These are phyloP conservation scores for Xylaria sp. DNA, from an alignment of 495 filamentous ascomycete species.

Conservation along the genomic window DNA sequence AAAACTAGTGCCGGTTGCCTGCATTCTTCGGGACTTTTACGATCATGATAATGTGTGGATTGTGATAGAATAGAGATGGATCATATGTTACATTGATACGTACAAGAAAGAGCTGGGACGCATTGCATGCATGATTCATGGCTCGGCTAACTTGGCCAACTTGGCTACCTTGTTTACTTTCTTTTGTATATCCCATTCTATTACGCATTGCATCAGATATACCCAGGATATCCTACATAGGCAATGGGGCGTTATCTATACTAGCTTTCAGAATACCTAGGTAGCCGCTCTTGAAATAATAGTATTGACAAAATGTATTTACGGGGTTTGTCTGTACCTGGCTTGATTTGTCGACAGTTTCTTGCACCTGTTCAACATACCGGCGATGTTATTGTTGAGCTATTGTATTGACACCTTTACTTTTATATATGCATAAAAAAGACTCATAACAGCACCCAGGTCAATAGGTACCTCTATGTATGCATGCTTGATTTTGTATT, in stretches of 20 bases:
- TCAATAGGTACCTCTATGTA: no score
- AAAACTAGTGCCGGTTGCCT: conserved; percentile 12
- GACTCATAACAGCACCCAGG: no score
- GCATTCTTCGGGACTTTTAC: conserved; percentile 31
- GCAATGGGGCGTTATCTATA: conserved; percentile 15
- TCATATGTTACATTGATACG: conserved; percentile 18
- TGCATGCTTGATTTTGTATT: not conserved
- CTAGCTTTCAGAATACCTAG: conserved; percentile 9
- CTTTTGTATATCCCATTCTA: conserved; percentile 28
- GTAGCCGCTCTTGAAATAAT: not conserved
- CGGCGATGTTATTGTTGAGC: not conserved
- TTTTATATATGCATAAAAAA: no score
- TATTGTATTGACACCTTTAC: not conserved
- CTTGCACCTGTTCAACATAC: not conserved
- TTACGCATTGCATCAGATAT: conserved; percentile 15
- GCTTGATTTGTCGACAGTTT: not conserved
- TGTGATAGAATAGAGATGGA: conserved; percentile 8
- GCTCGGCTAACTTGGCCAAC: conserved; percentile 5
- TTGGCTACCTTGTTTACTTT: conserved; percentile 19
- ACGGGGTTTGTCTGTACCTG: not conserved
- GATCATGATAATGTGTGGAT: conserved; percentile 34
- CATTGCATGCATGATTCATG: not conserved
- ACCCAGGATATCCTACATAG: conserved; percentile 16
- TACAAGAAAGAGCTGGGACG: conserved; percentile 1
- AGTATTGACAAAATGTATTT: not conserved